phyloP scores from a whole-genome alignment of 768 basidiomycete genomes.

The Mycena rebaudengoi region DNA sequence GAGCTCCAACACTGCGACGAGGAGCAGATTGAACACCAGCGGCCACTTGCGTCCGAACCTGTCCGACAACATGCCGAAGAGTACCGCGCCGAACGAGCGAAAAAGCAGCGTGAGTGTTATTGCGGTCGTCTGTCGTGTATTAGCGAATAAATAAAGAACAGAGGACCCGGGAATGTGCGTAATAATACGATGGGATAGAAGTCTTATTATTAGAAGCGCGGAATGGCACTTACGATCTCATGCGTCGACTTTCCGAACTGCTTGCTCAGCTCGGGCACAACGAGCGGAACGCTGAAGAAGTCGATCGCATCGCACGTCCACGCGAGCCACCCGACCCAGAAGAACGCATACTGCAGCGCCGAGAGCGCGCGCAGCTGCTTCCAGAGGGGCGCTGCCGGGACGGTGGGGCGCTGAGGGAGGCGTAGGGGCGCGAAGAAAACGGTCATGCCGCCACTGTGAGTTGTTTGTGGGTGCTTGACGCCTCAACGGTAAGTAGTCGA shows the following conservation, averaged over 20 bases:
- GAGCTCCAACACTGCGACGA: conserved; percentile 78
- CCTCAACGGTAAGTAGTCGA: too few species aligned
- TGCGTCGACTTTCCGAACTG: conserved; percentile 56
- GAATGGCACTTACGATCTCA: conserved; percentile 53
- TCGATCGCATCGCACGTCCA: conserved; percentile 90
- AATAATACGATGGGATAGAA: too few species aligned
- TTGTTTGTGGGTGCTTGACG: too few species aligned
- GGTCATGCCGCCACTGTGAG: too few species aligned
- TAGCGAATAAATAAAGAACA: too few species aligned
- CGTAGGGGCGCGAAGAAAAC: conserved; percentile 12
- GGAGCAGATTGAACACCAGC: conserved; percentile 75
- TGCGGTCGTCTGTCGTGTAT: conserved; percentile 78
- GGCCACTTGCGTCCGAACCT: conserved; percentile 96
- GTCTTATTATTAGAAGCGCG: too few species aligned
- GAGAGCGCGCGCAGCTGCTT: background rate
- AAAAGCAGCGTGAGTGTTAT: conserved; percentile 94
- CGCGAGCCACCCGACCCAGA: conserved; percentile 62
- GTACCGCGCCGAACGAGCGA: conserved; percentile 80
- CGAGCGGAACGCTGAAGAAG: conserved; percentile 81
- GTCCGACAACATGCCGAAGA: conserved; percentile 89
- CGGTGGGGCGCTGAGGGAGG: background rate
- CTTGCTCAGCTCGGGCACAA: conserved; percentile 50
- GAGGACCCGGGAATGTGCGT: too few species aligned
- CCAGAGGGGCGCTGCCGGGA: background rate
- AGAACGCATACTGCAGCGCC: conserved; percentile 3